Conservation (phyloP, 768 basidiomycete genomes). For the Podaxis sp. region DNA sequence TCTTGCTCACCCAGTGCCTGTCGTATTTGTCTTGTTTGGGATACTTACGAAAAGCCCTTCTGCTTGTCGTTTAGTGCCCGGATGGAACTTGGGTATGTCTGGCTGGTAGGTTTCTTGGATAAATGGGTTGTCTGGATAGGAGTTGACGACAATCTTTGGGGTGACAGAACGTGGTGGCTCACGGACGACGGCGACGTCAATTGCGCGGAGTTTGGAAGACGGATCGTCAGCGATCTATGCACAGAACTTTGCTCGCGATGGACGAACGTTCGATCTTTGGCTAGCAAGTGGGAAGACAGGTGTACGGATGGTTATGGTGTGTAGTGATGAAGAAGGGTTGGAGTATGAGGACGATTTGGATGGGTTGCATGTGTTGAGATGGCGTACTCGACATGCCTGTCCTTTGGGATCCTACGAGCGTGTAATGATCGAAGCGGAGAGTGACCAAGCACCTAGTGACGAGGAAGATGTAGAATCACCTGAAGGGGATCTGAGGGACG, state of each 20-base stretch:
- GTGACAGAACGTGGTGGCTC: neutral
- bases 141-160: neutral
- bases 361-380: conserved; percentile 23
- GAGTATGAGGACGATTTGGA: conserved; percentile 16
- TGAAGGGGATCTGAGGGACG: conserved; percentile 23
- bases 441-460: conserved; percentile 10
- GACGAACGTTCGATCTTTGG: neutral
- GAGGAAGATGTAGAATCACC: conserved; percentile 13
- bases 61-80: conserved; percentile 18
- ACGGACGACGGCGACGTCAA: neutral
- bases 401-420: conserved; percentile 15
- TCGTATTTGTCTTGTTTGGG: neutral
- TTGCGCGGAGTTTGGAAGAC: neutral
- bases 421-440: neutral
- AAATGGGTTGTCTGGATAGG: neutral
- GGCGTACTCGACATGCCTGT: conserved; percentile 29
- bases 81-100: conserved; percentile 29
- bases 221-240: neutral
- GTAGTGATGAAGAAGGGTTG: conserved; percentile 16
- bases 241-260: neutral
- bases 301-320: conserved; percentile 11
- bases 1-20: neutral
- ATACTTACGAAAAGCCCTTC: neutral
- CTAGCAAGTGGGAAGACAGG: neutral
- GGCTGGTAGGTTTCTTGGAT: conserved; percentile 21